A percentile compares a stretch with the other conserved stretches of the same genome.
Evolutionary conservation across 345 rosid genomes (phyloP).

Genomic region (Lepidium didymum): DNA sequence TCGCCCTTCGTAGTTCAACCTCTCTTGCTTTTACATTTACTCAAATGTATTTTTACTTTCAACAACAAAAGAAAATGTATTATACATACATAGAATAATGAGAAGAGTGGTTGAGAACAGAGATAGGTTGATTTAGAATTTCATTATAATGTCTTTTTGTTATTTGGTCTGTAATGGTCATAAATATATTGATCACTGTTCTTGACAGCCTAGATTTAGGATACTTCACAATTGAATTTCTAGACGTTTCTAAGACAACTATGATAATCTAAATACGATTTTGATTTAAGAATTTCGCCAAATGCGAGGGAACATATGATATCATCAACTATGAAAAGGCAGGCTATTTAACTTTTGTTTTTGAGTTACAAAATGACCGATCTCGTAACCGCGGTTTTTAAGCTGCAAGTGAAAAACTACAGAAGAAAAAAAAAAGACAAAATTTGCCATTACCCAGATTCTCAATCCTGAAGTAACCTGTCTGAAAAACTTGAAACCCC

Average conservation of each 20-base stretch:
- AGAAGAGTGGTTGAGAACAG: conserved; percentile 7
- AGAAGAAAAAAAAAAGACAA: conserved; percentile 4
- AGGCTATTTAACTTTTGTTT: background rate
- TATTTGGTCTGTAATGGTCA: conserved; percentile 68
- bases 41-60: conserved; percentile 12
- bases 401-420: background rate
- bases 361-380: background rate
- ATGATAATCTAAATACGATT: background rate
- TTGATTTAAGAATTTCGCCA: background rate
- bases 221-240: conserved; percentile 48
- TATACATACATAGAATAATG: background rate
- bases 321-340: background rate
- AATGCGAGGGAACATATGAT: background rate
- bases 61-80: background rate
- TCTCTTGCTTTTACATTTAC: background rate
- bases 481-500: background rate
- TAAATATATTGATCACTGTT: conserved; percentile 29
- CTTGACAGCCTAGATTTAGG: conserved; percentile 47
- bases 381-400: background rate
- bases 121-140: conserved; percentile 46
- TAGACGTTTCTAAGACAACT: conserved; percentile 36
- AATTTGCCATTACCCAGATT: background rate
- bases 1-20: conserved; percentile 19
- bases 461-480: background rate
- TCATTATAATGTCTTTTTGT: conserved; percentile 62